Base-by-base conservation (phyloP, 257 asterid genomes). In the Solanum sejunctum region DNA sequence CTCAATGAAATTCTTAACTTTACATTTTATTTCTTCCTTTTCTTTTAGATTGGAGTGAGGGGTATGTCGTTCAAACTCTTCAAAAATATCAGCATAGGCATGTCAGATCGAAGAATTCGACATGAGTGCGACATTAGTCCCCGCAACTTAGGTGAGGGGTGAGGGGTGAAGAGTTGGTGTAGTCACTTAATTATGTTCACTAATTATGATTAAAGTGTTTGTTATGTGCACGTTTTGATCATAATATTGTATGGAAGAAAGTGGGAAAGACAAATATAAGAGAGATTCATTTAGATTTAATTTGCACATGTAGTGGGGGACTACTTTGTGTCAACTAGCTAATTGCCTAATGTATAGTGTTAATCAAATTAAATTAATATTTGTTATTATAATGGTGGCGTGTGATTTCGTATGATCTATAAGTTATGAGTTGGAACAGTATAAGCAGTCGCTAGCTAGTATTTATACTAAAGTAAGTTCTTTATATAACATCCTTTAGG, bases 301-400 rank as follows among this genome's bases (percentile, higher is more conserved):
- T 88, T 66, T 32, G 85, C 91, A 88, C 93, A 91, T 91, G 89
- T 89, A 81, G 87, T 87, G 88, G 89, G 70, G 86, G 84, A 77
- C 88, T 85, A 85, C 86, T 83, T 71, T 88, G 88, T 88, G 86
- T 84, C 88, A 23, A 39, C 16, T 70, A 41, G 17, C 64, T 67
- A 51, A 58, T 36, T 84, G 47, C 70, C 57, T 57, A 73, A 18
- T 84, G 45, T 84, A 20, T 67, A 75, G 21, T 28, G 41, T 83
- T 43, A 54, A 73, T 75, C 47, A 54, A 39, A 12, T 75, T 75
- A 12, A 36, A 16, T 67, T 67, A 66, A 28, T 32, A 2, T 26
- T 12, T 26, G 6, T 26, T 64, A 64, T 64, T 26, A 64, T 26
- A 26, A 26, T 28, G 28, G 3, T 13, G 11, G 20, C 6, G 57